A percentile compares a stretch with the other conserved stretches of the same genome.
Conservation (phyloP, 2,329 filamentous ascomycete genomes). For the Colletotrichum truncatum region DNA sequence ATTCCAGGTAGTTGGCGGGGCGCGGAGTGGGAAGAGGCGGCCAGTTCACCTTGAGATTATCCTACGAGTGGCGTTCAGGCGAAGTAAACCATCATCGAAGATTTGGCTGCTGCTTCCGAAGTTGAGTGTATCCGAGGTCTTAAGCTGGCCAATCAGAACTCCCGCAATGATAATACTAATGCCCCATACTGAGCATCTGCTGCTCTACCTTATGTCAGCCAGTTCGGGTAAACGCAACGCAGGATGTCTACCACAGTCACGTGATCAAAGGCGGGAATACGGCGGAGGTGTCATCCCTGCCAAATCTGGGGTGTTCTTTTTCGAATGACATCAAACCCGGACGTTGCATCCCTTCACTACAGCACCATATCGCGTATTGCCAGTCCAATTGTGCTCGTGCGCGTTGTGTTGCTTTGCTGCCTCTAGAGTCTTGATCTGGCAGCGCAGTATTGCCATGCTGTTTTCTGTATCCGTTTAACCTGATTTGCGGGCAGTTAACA, state of each 20-base stretch:
- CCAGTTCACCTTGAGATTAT: slow-evolving; percentile 7
- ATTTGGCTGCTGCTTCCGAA: background rate
- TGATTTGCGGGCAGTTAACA: slow-evolving; percentile 14
- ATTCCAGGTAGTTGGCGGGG: slow-evolving; percentile 5
- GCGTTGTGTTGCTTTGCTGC: background rate
- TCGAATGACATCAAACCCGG: slow-evolving; percentile 11
- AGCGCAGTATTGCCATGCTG: background rate
- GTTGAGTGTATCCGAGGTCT: too few species aligned
- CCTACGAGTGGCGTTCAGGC: slow-evolving; percentile 23
- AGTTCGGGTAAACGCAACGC: too few species aligned
- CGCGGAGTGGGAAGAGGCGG: slow-evolving; percentile 8
- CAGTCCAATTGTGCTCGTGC: slow-evolving; percentile 4
- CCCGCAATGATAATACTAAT: too few species aligned
- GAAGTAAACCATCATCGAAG: slow-evolving; percentile 25
- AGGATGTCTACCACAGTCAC: too few species aligned
- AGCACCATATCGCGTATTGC: background rate
- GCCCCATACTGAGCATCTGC: too few species aligned
- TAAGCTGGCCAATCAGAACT: background rate
- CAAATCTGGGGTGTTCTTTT: background rate
- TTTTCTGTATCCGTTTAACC: background rate
- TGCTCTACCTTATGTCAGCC: too few species aligned
- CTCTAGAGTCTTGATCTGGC: background rate
- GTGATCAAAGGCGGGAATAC: background rate
- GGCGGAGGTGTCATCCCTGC: background rate
- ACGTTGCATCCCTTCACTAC: slow-evolving; percentile 3